phyloP scores from a whole-genome alignment of 805 yeast species.

The Starmerella apicola region DNA sequence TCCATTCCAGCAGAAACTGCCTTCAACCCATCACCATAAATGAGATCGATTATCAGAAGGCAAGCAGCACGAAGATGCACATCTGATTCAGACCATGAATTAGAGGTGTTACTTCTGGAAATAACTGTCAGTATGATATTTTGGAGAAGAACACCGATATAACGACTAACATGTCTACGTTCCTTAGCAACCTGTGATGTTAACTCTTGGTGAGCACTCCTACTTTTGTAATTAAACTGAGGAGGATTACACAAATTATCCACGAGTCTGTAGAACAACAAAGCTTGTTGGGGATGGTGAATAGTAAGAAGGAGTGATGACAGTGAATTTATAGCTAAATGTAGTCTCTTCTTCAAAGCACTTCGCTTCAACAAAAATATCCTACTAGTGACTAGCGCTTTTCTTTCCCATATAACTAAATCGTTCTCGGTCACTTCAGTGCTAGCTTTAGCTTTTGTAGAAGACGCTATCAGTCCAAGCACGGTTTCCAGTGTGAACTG shows the following conservation, averaged over 20 bases:
- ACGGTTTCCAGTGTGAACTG: conserved; percentile 56
- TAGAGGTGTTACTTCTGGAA: conserved; percentile 14
- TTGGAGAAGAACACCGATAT: conserved; percentile 35
- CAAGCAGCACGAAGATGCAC: conserved; percentile 40
- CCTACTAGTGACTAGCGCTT: conserved; percentile 39
- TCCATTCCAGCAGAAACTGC: conserved; percentile 56
- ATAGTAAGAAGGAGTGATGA: conserved; percentile 38
- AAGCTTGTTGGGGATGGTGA: conserved; percentile 8
- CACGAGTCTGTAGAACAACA: conserved; percentile 42
- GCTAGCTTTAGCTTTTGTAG: neutral
- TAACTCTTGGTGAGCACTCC: conserved; percentile 30
- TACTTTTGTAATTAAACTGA: conserved; percentile 22
- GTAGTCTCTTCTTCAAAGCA: conserved; percentile 61
- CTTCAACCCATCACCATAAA: conserved; percentile 55
- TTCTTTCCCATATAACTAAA: neutral
- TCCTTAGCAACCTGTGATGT: conserved; percentile 44
- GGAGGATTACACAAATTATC: conserved; percentile 66
- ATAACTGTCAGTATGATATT: conserved; percentile 49
- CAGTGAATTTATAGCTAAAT: conserved; percentile 42
- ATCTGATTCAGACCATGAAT: conserved; percentile 3
- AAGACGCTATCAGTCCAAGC: conserved; percentile 30
- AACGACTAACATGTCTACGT: conserved; percentile 31
- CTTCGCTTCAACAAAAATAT: conserved; percentile 56
- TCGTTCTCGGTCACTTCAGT: neutral
- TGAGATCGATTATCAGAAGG: conserved; percentile 52